A percentile compares a stretch with the other conserved stretches of the same genome.
Evolutionary conservation across 2,329 filamentous ascomycete species (phyloP).

Genomic region (Fusarium sp.): DNA sequence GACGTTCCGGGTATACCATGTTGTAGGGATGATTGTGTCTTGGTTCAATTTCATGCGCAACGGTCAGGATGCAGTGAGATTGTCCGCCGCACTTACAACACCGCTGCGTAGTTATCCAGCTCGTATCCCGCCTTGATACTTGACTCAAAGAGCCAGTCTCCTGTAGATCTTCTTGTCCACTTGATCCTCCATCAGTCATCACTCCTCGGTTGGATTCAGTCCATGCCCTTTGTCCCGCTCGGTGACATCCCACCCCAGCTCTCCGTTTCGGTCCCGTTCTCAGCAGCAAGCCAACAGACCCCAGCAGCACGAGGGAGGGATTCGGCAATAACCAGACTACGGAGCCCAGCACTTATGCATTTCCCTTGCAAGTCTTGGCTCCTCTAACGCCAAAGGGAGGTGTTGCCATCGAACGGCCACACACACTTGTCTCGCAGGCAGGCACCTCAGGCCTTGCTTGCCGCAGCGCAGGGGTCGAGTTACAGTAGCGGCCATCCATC

Average conservation of each 20-base stretch:
- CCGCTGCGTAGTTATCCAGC: neutral
- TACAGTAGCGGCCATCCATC: constrained; percentile 10
- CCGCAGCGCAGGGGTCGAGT: constrained; percentile 33
- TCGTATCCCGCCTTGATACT: neutral
- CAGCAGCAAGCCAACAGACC: constrained; percentile 9
- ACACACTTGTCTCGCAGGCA: neutral
- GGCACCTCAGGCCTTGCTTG: constrained; percentile 11
- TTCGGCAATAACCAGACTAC: constrained; percentile 26
- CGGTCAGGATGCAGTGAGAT: neutral
- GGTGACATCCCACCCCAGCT: constrained; percentile 23
- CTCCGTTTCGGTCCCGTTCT: constrained; percentile 1
- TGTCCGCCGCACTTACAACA: neutral
- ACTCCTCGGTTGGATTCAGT: neutral
- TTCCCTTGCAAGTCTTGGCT: constrained; percentile 4
- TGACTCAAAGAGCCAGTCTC: neutral
- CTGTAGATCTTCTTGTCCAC: constrained; percentile 23
- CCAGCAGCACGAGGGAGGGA: constrained; percentile 11
- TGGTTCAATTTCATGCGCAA: neutral
- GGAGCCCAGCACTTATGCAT: neutral
- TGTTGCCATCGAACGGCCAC: constrained; percentile 21
- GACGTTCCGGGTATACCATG: neutral
- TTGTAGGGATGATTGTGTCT: neutral
- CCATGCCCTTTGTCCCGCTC: constrained; percentile 22
- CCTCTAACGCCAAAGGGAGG: constrained; percentile 19
- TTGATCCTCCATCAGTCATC: neutral